phyloP scores from a whole-genome alignment of 495 filamentous ascomycete species.

The Penicillium maclennaniae region DNA sequence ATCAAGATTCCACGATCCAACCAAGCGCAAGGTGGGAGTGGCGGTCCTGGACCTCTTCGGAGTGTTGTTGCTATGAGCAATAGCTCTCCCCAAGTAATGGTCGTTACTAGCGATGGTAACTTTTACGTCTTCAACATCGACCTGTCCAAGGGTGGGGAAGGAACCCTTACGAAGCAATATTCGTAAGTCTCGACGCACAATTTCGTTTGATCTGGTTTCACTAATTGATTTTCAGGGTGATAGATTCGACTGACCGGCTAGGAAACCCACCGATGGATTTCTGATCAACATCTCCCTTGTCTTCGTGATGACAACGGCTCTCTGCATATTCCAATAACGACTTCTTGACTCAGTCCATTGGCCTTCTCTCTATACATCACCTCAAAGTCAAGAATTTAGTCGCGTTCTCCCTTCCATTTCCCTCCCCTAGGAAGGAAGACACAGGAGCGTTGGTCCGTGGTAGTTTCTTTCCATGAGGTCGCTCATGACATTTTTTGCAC shows the following conservation, averaged over 20 bases:
- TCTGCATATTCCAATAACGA: not conserved
- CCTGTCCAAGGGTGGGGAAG: conserved; percentile 93
- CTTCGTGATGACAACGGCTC: not conserved
- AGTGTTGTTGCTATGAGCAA: conserved; percentile 96
- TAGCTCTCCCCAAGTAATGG: conserved; percentile 92
- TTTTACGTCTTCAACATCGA: conserved; percentile 96
- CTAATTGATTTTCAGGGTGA: conserved; percentile 33
- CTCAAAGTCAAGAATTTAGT: not conserved
- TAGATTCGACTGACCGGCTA: conserved; percentile 51
- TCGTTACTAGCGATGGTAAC: conserved; percentile 90
- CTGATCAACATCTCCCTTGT: conserved; percentile 18
- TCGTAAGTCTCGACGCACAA: conserved; percentile 54
- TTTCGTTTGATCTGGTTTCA: not conserved
- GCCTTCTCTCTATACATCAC: not conserved
- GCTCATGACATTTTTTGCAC: not conserved
- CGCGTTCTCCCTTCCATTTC: no score
- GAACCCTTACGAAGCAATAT: conserved; percentile 82
- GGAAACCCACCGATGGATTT: conserved; percentile 48
- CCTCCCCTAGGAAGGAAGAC: no score
- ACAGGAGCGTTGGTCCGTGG: not conserved
- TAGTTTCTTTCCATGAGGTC: not conserved
- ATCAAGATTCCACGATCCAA: conserved; percentile 78
- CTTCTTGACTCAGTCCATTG: not conserved
- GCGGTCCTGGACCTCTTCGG: conserved; percentile 49
- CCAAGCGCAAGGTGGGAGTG: conserved; percentile 34